Conservation (phyloP, 2,329 filamentous ascomycete species). For the Septoria petroselini region DNA sequence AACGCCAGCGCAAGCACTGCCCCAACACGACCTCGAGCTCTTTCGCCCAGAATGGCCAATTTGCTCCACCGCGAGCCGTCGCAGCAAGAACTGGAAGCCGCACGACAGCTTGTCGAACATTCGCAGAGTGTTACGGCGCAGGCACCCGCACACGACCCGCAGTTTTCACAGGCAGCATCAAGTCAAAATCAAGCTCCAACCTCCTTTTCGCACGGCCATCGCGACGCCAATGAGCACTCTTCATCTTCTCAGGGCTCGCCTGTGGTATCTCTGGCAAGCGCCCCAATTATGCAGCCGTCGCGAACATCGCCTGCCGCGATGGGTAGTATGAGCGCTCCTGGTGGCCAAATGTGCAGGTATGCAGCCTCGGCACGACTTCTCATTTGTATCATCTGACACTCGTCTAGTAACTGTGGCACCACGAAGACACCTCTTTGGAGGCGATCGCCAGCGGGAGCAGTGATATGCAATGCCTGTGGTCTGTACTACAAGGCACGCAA, state of each 20-base stretch:
- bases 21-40: conserved; percentile 14
- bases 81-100: conserved; percentile 51
- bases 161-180: conserved; percentile 16
- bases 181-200: conserved; percentile 11
- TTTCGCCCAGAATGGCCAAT: conserved; percentile 24
- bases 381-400: conserved; percentile 8
- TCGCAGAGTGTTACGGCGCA: conserved; percentile 37
- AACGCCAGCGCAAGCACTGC: conserved; percentile 11
- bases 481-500: conserved; percentile 93
- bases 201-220: conserved; percentile 5
- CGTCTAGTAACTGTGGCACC: conserved; percentile 84
- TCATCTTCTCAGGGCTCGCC: conserved; percentile 2
- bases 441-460: conserved; percentile 85
- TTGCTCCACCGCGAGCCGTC: conserved; percentile 40
- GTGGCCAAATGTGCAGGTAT: conserved; percentile 70
- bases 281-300: conserved; percentile 10
- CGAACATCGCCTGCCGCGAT: conserved; percentile 17
- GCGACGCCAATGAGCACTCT: conserved; percentile 7
- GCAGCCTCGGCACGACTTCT: conserved; percentile 27
- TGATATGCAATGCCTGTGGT: conserved; percentile 96
- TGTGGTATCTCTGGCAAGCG: neutral
- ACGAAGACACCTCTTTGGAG: conserved; percentile 93
- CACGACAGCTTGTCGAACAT: conserved; percentile 49
- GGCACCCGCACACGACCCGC: conserved; percentile 18
- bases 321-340: conserved; percentile 8